phyloP scores from a whole-genome alignment of 306 rosid genomes.

The Elaeagnus macrophylla region DNA sequence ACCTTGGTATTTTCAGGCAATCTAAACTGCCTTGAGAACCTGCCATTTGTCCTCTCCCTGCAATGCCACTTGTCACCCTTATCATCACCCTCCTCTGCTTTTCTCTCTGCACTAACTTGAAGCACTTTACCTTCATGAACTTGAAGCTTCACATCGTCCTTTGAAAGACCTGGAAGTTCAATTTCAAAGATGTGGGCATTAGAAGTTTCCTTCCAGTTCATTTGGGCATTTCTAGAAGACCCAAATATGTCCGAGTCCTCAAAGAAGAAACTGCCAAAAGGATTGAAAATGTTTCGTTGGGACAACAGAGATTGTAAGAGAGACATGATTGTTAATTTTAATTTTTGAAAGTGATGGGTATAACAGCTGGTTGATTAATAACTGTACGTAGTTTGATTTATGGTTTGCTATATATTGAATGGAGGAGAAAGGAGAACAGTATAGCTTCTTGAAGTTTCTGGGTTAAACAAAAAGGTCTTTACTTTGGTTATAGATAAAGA shows the following conservation, averaged over 20 bases:
- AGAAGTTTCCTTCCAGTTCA: slow-evolving; percentile 55
- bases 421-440: neutral
- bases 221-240: slow-evolving; percentile 12
- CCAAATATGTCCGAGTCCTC: slow-evolving; percentile 8
- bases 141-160: slow-evolving; percentile 49
- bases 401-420: slow-evolving; percentile 9
- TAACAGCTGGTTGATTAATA: neutral
- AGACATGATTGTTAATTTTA: slow-evolving; percentile 21
- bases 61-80: slow-evolving; percentile 46
- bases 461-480: slow-evolving; percentile 2
- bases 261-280: slow-evolving; percentile 9
- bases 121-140: slow-evolving; percentile 31
- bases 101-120: slow-evolving; percentile 38
- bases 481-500: neutral
- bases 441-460: slow-evolving; percentile 34
- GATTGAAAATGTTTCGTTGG: slow-evolving; percentile 16
- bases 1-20: slow-evolving; percentile 48
- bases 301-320: slow-evolving; percentile 27
- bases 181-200: slow-evolving; percentile 37
- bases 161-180: slow-evolving; percentile 47
- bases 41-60: slow-evolving; percentile 37
- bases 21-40: slow-evolving; percentile 33
- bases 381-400: neutral
- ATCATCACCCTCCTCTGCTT: slow-evolving; percentile 11
- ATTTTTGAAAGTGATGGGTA: neutral